These are phyloP conservation scores for Oryza officinalis DNA, from an alignment of 176 grass and related monocot genomes.

Conservation along the genomic window DNA sequence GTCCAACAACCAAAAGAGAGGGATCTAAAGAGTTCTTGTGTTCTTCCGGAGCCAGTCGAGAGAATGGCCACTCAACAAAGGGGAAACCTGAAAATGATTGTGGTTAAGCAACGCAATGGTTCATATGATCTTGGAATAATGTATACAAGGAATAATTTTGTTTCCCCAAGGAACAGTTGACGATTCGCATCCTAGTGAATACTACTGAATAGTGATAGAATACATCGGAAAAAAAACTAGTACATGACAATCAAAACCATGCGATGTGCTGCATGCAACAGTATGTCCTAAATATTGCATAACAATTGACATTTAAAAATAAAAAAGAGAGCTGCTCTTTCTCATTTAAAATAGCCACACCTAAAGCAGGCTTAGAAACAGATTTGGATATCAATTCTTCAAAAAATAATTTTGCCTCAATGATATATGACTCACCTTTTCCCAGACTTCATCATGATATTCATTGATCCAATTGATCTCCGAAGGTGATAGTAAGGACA, in stretches of 20 bases:
- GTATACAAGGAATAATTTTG: not conserved
- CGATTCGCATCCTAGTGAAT: not conserved
- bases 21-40: conserved; percentile 55
- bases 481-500: conserved; percentile 59
- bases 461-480: conserved; percentile 87
- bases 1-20: not conserved
- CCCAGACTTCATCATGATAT: conserved; percentile 78
- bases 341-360: not conserved
- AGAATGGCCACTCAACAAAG: conserved; percentile 58
- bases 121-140: not conserved
- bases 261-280: not conserved
- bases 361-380: not conserved
- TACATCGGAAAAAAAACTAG: not conserved
- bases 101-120: not conserved
- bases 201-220: not conserved
- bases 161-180: not conserved
- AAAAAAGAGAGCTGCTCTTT: not conserved
- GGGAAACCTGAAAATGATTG: conserved; percentile 64
- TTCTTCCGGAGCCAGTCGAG: conserved; percentile 89
- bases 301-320: not conserved
- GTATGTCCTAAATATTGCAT: not conserved
- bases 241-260: not conserved
- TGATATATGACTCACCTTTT: conserved; percentile 63
- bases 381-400: not conserved
- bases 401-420: not conserved